Evolutionary conservation across 2,329 filamentous ascomycete species (phyloP).

Genomic region (Chrysoporthe cubensis): DNA sequence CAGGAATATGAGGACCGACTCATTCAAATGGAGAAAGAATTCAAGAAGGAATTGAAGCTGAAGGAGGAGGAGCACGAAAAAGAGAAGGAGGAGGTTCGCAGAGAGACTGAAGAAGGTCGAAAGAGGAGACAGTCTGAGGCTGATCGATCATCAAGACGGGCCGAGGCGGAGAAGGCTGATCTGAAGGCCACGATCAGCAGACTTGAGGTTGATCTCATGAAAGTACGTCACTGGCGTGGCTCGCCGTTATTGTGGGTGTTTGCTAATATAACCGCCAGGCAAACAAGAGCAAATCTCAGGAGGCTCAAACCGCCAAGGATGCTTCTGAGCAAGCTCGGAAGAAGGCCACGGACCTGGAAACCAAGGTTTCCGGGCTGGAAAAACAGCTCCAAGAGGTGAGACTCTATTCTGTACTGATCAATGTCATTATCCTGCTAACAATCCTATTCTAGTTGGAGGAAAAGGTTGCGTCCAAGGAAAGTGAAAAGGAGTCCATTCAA

Average conservation of each 20-base stretch:
- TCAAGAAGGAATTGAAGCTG: slow-evolving; percentile 29
- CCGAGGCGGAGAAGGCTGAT: slow-evolving; percentile 67
- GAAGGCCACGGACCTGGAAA: slow-evolving; percentile 43
- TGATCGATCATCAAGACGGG: slow-evolving; percentile 51
- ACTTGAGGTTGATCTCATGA: slow-evolving; percentile 65
- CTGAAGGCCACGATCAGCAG: slow-evolving; percentile 63
- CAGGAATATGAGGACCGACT: slow-evolving; percentile 24
- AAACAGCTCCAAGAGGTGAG: slow-evolving; percentile 35
- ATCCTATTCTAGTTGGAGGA: slow-evolving; percentile 24
- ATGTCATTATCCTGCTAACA: background rate
- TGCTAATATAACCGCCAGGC: slow-evolving; percentile 43
- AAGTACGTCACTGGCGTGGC: slow-evolving; percentile 44
- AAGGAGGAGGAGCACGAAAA: slow-evolving; percentile 44
- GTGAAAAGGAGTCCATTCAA: slow-evolving; percentile 67
- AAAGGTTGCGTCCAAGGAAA: slow-evolving; percentile 49
- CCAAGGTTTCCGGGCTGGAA: slow-evolving; percentile 34
- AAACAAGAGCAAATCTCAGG: slow-evolving; percentile 62
- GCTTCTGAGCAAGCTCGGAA: slow-evolving; percentile 51
- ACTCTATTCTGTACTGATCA: background rate
- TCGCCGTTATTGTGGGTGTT: background rate
- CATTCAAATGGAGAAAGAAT: slow-evolving; percentile 29
- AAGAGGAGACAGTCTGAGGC: slow-evolving; percentile 38
- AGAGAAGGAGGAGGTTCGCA: slow-evolving; percentile 49
- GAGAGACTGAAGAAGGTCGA: slow-evolving; percentile 47
- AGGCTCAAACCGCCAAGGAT: slow-evolving; percentile 55